Base-by-base conservation (phyloP, 208 protist genomes). In the Plasmodiophora brassicae region DNA sequence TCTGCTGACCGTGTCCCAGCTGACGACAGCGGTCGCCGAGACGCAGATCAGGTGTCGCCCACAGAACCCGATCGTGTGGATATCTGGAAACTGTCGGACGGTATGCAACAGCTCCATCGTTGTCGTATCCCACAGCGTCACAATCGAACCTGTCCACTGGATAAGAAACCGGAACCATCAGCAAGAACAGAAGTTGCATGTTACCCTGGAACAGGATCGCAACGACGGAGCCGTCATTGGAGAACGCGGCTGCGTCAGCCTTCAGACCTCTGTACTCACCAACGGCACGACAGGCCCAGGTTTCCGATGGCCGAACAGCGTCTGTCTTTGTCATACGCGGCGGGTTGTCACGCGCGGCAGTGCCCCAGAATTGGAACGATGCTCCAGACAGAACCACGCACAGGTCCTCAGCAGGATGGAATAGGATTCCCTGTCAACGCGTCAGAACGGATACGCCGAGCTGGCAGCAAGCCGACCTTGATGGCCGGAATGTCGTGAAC, bases 61-160 rank as follows among this genome's bases (percentile, higher is more conserved):
- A 32, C 65, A 78, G 65, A 78, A 78, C n/a, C 14, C 65, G 5
- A 78, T 5, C n/a, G n/a, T 5, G 10, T 78, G 10, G n/a, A 78
- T 32, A 32, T 78, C 41, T 36, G 5, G 14, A 78, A 78, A 78
- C 14, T 78, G 32, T 14, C 20, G n/a, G n/a, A 78, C 41, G 5
- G 65, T 78, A 32, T 78, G 65, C 10, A 78, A n/a, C 65, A 78
- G n/a, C n/a, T 78, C n/a, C 65, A 78, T 78, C 14, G 5, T n/a
- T 5, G 5, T 32, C 5, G 41, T 32, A 32, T 78, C 65, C 65
- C 65, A 78, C 41, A 78, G 20, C n/a, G 65, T 78, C 10, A 78
- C n/a, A 38, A 32, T 32, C n/a, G 65, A 78, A 44, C 65, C 65
- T 78, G 41, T 36, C n/a, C 10, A 38, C 10, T n/a, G 32, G 5